Evolutionary conservation across 352 stramenopile genomes (phyloP).

Genomic region (Globisporangium spiculum): DNA sequence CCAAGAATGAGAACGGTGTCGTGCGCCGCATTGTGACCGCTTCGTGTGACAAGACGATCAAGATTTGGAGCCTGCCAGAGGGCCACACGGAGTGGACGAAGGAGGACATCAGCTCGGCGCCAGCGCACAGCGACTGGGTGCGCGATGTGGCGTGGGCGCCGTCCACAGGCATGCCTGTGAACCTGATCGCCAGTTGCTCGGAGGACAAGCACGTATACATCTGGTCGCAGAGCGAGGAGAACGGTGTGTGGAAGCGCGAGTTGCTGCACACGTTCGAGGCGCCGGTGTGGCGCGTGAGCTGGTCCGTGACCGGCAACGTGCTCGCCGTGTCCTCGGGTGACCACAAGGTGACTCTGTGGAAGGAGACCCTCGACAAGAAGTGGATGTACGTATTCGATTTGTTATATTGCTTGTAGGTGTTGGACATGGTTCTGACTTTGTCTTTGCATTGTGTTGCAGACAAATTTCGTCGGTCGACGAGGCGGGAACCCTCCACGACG

Average conservation of each 20-base stretch:
- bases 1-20: conserved; percentile 36
- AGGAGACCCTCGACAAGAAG: conserved; percentile 95
- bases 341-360: conserved; percentile 98
- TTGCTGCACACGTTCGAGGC: conserved; percentile 94
- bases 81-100: conserved; percentile 79
- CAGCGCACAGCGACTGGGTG: conserved; percentile 94
- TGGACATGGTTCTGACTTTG: conserved; percentile 11
- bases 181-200: conserved; percentile 92
- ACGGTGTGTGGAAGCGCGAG: conserved; percentile 87
- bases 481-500: conserved; percentile 73
- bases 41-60: conserved; percentile 97
- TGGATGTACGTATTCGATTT: conserved; percentile 84
- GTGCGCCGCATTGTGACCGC: conserved; percentile 91
- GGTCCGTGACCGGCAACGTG: conserved; percentile 97
- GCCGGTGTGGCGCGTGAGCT: conserved; percentile 98
- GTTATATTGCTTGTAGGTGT: neutral
- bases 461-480: conserved; percentile 90
- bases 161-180: conserved; percentile 89
- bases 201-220: conserved; percentile 93
- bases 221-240: conserved; percentile 90
- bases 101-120: conserved; percentile 66
- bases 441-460: conserved; percentile 30
- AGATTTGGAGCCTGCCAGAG: conserved; percentile 91
- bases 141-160: conserved; percentile 98
- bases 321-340: conserved; percentile 97